Evolutionary conservation across 192 early-diverging fungal species (phyloP).

Genomic region (Geosiphon pyriformis): DNA sequence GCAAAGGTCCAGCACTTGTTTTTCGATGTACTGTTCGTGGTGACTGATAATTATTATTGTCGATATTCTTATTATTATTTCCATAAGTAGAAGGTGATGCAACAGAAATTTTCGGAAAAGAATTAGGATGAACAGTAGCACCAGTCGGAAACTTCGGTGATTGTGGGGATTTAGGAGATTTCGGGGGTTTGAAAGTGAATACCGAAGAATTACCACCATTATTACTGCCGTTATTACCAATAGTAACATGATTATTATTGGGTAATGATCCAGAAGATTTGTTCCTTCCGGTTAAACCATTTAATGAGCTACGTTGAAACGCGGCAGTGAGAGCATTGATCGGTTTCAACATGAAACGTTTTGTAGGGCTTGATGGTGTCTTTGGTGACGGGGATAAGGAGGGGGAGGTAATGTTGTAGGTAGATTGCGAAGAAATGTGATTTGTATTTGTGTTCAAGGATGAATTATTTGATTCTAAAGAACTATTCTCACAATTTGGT

Average conservation of each 20-base stretch:
- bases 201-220: conserved; percentile 3
- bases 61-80: too few species aligned
- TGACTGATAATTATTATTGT: too few species aligned
- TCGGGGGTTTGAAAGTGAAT: not conserved
- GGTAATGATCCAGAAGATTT: conserved; percentile 10
- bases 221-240: not conserved
- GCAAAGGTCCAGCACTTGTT: conserved; percentile 14
- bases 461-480: not conserved
- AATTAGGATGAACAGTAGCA: too few species aligned
- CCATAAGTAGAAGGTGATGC: too few species aligned
- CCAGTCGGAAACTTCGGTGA: conserved; percentile 23
- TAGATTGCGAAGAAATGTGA: too few species aligned
- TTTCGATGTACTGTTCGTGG: conserved; percentile 10
- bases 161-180: conserved; percentile 19
- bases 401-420: too few species aligned
- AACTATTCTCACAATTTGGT: conserved; percentile 8
- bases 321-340: conserved; percentile 17
- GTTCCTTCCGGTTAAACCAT: not conserved
- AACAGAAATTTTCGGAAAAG: too few species aligned
- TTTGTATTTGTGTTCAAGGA: too few species aligned
- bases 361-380: conserved; percentile 10
- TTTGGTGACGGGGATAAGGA: not conserved
- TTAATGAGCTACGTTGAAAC: conserved; percentile 9
- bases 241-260: conserved; percentile 5
- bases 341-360: conserved; percentile 17